phyloP scores from a whole-genome alignment of 768 basidiomycete species.

The Lactarius sp. region DNA sequence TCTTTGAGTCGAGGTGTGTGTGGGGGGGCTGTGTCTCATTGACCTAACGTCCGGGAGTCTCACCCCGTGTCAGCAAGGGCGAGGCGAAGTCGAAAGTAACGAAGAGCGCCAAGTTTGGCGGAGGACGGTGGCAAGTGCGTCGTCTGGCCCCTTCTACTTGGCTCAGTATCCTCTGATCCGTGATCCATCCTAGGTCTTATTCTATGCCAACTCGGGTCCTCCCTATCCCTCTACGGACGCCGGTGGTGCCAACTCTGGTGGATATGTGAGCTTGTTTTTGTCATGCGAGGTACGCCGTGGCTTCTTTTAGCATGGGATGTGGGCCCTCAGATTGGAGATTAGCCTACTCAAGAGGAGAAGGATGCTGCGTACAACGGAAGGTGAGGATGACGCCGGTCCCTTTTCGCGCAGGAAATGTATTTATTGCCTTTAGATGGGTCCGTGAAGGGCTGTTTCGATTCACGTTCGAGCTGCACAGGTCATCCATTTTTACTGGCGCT shows the following conservation, averaged over 20 bases:
- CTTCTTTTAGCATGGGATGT: neutral
- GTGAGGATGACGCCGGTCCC: constrained; percentile 31
- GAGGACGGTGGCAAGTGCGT: constrained; percentile 68
- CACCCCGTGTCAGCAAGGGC: constrained; percentile 45
- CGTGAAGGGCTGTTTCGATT: constrained; percentile 84
- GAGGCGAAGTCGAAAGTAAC: constrained; percentile 72
- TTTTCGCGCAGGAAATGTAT: neutral
- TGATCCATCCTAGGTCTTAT: constrained; percentile 52
- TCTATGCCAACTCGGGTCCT: constrained; percentile 78
- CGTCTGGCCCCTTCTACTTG: constrained; percentile 16
- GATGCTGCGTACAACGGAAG: constrained; percentile 59
- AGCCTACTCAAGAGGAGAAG: constrained; percentile 78
- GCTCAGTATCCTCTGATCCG: constrained; percentile 1
- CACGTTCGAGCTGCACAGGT: constrained; percentile 77
- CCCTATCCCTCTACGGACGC: constrained; percentile 28
- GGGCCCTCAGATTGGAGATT: constrained; percentile 4
- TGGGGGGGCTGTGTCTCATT: constrained; percentile 19
- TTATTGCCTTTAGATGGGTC: constrained; percentile 54
- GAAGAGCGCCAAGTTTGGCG: constrained; percentile 71
- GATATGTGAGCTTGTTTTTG: constrained; percentile 71
- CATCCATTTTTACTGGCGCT: constrained; percentile 17
- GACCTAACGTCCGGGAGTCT: neutral
- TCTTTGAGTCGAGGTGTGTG: constrained; percentile 67
- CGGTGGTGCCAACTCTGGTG: constrained; percentile 43
- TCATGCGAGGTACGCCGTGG: constrained; percentile 63